Conservation (phyloP, 129 eudicot genomes). For the Artemisia tridentata region DNA sequence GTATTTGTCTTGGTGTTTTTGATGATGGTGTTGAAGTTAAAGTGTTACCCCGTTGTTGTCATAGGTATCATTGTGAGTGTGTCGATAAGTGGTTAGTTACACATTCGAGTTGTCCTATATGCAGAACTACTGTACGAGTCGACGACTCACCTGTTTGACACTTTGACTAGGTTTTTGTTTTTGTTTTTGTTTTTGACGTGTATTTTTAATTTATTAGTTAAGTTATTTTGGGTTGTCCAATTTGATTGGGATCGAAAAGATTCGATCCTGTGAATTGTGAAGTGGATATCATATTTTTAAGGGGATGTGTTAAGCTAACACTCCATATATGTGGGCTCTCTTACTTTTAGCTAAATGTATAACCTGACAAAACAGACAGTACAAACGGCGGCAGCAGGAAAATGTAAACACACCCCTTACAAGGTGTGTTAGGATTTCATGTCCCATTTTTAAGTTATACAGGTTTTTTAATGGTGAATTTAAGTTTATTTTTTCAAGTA, state of each 20-base stretch:
- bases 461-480: not conserved
- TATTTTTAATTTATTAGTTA: not conserved
- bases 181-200: not conserved
- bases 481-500: not conserved
- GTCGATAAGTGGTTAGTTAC: slow-evolving; percentile 65
- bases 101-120: slow-evolving; percentile 69
- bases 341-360: no score
- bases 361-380: no score
- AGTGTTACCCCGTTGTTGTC: slow-evolving; percentile 57
- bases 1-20: slow-evolving; percentile 69
- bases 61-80: slow-evolving; percentile 76
- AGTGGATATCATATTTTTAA: not conserved
- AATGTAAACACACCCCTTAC: no score
- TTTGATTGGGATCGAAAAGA: slow-evolving; percentile 13
- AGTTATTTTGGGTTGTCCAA: slow-evolving; percentile 4
- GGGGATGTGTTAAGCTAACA: no score
- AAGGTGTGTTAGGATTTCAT: no score
- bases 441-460: not conserved
- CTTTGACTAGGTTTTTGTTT: not conserved
- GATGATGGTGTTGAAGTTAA: slow-evolving; percentile 61
- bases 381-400: no score
- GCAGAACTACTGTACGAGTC: slow-evolving; percentile 50
- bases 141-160: slow-evolving; percentile 47
- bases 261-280: slow-evolving; percentile 27
- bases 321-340: no score